phyloP scores from a whole-genome alignment of 1,284 basidiomycete genomes.

The Bondarzewia mesenterica region DNA sequence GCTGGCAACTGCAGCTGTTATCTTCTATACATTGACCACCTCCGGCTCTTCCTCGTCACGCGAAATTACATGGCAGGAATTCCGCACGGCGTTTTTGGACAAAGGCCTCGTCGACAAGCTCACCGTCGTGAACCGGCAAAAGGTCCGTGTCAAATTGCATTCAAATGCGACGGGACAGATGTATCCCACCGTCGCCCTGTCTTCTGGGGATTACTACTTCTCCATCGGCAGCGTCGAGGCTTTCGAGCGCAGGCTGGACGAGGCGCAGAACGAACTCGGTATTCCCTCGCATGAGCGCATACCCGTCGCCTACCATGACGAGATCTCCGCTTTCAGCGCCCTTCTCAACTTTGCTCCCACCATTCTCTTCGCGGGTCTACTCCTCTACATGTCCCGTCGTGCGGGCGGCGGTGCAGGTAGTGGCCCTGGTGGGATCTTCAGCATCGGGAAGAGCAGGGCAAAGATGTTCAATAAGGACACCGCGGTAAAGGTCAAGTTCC shows the following conservation, averaged over 20 bases:
- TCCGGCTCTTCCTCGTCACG: conserved; percentile 54
- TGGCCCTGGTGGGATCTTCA: conserved; percentile 89
- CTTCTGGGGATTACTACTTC: conserved; percentile 79
- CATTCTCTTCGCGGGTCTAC: conserved; percentile 81
- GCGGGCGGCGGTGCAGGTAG: conserved; percentile 56
- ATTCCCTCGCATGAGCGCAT: conserved; percentile 92
- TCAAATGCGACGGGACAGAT: conserved; percentile 75
- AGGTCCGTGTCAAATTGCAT: conserved; percentile 84
- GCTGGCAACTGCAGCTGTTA: conserved; percentile 49
- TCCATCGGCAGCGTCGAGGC: conserved; percentile 97
- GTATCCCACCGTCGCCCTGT: conserved; percentile 47
- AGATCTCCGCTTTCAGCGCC: conserved; percentile 80
- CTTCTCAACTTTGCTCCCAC: conserved; percentile 93
- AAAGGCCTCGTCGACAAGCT: conserved; percentile 96
- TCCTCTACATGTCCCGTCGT: conserved; percentile 86
- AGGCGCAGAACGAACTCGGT: conserved; percentile 87
- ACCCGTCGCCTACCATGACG: conserved; percentile 95
- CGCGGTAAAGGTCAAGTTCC: conserved; percentile 89
- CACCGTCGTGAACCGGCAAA: conserved; percentile 86
- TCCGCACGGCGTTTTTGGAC: conserved; percentile 91
- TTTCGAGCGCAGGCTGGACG: conserved; percentile 91
- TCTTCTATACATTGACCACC: conserved; percentile 64
- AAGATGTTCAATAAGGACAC: conserved; percentile 98
- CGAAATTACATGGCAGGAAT: conserved; percentile 99
- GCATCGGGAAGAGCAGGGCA: conserved; percentile 92